phyloP scores from a whole-genome alignment of 352 stramenopile species.

The Globisporangium spiculum region DNA sequence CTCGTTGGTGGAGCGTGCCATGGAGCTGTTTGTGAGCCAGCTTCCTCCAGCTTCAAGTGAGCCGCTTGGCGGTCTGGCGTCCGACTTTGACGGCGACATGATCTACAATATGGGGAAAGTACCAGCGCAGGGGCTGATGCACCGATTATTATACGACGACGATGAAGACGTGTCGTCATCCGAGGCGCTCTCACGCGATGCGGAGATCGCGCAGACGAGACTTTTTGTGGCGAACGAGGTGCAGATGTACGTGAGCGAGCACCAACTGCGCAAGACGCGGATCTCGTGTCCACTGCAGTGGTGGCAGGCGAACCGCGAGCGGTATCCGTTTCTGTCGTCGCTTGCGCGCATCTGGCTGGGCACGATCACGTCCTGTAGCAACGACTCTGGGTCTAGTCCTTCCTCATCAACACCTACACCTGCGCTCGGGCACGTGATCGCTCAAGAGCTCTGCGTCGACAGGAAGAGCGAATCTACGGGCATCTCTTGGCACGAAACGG shows the following conservation, averaged over 20 bases:
- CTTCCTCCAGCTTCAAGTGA: conserved; percentile 21
- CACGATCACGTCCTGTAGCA: conserved; percentile 17
- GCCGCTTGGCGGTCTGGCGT: conserved; percentile 13
- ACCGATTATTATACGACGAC: conserved; percentile 49
- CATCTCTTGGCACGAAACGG: conserved; percentile 3
- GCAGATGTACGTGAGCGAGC: conserved; percentile 36
- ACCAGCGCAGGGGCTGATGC: conserved; percentile 37
- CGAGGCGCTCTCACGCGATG: conserved; percentile 30
- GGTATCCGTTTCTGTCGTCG: conserved; percentile 36
- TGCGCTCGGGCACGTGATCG: conserved; percentile 5
- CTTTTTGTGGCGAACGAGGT: conserved; percentile 39
- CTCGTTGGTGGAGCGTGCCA: conserved; percentile 16
- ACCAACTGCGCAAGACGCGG: conserved; percentile 39
- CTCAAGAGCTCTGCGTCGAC: conserved; percentile 14
- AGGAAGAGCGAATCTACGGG: neutral
- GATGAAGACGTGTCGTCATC: conserved; percentile 35
- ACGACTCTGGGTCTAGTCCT: neutral
- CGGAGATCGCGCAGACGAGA: conserved; percentile 36
- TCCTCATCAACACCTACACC: neutral
- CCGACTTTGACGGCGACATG: conserved; percentile 33
- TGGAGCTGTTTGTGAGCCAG: conserved; percentile 28
- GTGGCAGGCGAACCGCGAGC: conserved; percentile 40
- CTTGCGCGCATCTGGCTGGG: conserved; percentile 41
- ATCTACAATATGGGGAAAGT: conserved; percentile 25
- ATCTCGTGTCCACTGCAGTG: conserved; percentile 44